Percentiles rank a stretch among this genome's conserved stretches.
Evolutionary conservation across 345 rosid genomes (phyloP).

Genomic region (Arabidopsis arenosa): DNA sequence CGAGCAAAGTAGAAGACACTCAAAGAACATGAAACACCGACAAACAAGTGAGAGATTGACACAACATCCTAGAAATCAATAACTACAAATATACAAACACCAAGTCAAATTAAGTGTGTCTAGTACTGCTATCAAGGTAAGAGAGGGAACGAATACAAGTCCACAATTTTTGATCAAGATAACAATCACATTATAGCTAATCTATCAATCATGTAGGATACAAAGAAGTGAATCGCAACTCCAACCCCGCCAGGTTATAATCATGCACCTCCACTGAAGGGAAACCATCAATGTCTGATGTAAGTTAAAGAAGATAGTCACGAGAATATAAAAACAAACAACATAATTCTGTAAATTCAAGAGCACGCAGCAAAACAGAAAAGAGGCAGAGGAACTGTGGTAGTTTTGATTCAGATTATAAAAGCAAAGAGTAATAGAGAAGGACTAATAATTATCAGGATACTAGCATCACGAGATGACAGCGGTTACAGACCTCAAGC

Average conservation of each 20-base stretch:
- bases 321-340: constrained; percentile 35
- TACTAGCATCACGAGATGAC: constrained; percentile 76
- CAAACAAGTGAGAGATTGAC: constrained; percentile 1
- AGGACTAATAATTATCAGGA: constrained; percentile 60
- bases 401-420: not conserved
- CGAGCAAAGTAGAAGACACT: not conserved
- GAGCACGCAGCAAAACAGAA: constrained; percentile 26
- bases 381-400: constrained; percentile 17
- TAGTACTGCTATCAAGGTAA: not conserved
- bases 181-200: constrained; percentile 24
- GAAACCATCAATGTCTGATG: constrained; percentile 60
- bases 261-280: constrained; percentile 59
- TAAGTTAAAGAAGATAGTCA: constrained; percentile 62
- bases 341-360: constrained; percentile 1
- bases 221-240: constrained; percentile 52
- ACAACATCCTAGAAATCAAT: not conserved
- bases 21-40: not conserved
- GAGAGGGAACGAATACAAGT: constrained; percentile 5
- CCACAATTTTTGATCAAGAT: constrained; percentile 4
- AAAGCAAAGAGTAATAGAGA: constrained; percentile 7
- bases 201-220: constrained; percentile 56
- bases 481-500: constrained; percentile 97
- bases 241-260: constrained; percentile 53
- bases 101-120: not conserved
- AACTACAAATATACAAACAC: constrained; percentile 14